Conservation (phyloP, 2,329 filamentous ascomycete genomes). For the Blumeriella jaapii region DNA sequence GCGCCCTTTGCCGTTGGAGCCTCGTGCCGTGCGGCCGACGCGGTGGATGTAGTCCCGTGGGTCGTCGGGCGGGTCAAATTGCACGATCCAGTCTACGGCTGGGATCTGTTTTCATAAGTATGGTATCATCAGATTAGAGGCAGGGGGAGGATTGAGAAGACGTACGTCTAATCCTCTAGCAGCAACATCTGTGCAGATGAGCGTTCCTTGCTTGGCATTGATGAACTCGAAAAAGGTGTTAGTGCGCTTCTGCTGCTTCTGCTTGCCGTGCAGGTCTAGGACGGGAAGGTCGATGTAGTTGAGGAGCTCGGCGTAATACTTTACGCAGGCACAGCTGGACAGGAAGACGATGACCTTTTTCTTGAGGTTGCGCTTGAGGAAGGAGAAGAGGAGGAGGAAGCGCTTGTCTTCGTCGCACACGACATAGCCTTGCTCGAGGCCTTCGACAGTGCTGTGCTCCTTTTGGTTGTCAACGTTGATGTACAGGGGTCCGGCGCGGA, state of each 20-base stretch:
- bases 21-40: conserved; percentile 87
- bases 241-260: conserved; percentile 98
- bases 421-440: conserved; percentile 91
- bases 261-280: conserved; percentile 80
- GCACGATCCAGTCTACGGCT: conserved; percentile 89
- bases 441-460: conserved; percentile 84
- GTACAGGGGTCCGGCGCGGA: conserved; percentile 82
- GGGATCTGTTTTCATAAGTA: conserved; percentile 49
- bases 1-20: conserved; percentile 70
- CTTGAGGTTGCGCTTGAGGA: conserved; percentile 83
- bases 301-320: conserved; percentile 88
- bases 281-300: conserved; percentile 96
- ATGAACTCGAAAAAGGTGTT: conserved; percentile 97
- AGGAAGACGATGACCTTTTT: conserved; percentile 95
- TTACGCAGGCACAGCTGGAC: conserved; percentile 83
- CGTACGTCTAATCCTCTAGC: conserved; percentile 80
- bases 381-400: conserved; percentile 87
- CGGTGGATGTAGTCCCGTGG: conserved; percentile 89
- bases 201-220: conserved; percentile 70
- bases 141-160: conserved; percentile 9
- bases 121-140: not conserved
- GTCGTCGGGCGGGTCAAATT: conserved; percentile 91
- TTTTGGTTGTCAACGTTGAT: conserved; percentile 92
- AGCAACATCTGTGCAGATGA: conserved; percentile 95
- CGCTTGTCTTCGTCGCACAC: conserved; percentile 88